Evolutionary conservation across 257 asterid species (phyloP).

Genomic region (Nicotiana benthamiana): DNA sequence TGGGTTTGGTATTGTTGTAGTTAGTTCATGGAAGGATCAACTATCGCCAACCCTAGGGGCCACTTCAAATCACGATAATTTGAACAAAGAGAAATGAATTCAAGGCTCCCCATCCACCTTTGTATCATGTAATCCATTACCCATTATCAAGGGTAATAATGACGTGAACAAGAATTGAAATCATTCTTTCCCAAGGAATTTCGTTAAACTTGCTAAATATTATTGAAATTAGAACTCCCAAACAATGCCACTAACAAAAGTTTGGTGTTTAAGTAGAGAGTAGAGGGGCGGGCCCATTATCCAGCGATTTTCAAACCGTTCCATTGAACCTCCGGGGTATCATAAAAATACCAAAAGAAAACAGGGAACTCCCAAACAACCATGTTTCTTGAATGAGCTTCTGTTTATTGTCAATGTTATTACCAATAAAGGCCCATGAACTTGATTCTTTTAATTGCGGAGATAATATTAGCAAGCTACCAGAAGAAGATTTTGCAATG

Average conservation of each 20-base stretch:
- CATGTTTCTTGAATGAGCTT: neutral
- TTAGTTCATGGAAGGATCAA: neutral
- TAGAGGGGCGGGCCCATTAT: too few relatives aligned
- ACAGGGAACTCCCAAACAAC: neutral
- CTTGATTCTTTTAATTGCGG: neutral
- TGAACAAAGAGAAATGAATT: neutral
- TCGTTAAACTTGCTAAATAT: neutral
- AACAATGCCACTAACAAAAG: neutral
- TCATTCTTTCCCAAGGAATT: neutral
- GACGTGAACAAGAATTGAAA: neutral
- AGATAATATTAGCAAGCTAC: neutral
- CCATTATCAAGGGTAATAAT: neutral
- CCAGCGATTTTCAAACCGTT: too few relatives aligned
- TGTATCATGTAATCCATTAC: neutral
- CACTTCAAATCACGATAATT: neutral
- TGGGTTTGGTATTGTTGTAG: neutral
- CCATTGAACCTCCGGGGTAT: too few relatives aligned
- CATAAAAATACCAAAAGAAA: too few relatives aligned
- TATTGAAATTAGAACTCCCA: neutral
- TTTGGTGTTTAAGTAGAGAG: too few relatives aligned
- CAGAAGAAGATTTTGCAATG: neutral
- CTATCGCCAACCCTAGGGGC: neutral
- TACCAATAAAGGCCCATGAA: neutral
- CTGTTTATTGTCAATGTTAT: neutral
- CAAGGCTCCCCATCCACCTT: neutral